Evolutionary conservation across 805 yeast genomes (phyloP), one percentile per base, ranked within the genome.

Genomic region (Yarrowia sp.): DNA sequence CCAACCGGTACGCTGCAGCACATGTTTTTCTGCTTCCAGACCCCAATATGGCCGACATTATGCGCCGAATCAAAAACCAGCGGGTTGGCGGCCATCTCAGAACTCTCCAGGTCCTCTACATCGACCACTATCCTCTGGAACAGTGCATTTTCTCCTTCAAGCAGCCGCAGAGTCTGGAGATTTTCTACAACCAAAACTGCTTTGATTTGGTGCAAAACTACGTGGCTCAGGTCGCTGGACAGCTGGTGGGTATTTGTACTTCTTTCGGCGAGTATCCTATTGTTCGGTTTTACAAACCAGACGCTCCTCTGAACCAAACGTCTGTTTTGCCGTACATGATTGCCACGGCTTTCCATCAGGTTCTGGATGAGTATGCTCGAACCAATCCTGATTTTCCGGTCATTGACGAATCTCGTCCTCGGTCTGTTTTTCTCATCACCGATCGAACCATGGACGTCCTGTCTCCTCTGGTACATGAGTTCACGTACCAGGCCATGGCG

Each of bases 401-500:
- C 12, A 67, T 67, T 22, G 58, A 64, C 10, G 76, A 77, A 11
- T 77, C 79, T 12, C 83, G 89, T 69, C 90, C 90, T 21, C 80
- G 95, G 67, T 82, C 97, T 0, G 80, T 89, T 0, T 80, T 93
- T 68, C 75, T 95, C 35, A 84, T 95, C 19, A 79, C 89, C 1
- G 99, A 95, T 75, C 81, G 99, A 67, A 82, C 96, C 1, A 73
- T 92, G 73, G 99, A 96, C 74, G 78, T 88, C 56, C 83, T 84
- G 70, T 89, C 95, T 7, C 97, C 98, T 0, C 73, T 95, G 52
- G 76, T 92, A 64, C 98, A 95, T 74, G 97, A 91, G 73, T 90
- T 92, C 75, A 84, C 88, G 24, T 95, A 92, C 75, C 96, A 93
- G 76, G 92, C 98, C 4, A 86, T 92, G 89, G 88, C 92, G 19